These are phyloP conservation scores for Syzygium aromaticum DNA, from an alignment of 345 rosid species.

Conservation along the genomic window DNA sequence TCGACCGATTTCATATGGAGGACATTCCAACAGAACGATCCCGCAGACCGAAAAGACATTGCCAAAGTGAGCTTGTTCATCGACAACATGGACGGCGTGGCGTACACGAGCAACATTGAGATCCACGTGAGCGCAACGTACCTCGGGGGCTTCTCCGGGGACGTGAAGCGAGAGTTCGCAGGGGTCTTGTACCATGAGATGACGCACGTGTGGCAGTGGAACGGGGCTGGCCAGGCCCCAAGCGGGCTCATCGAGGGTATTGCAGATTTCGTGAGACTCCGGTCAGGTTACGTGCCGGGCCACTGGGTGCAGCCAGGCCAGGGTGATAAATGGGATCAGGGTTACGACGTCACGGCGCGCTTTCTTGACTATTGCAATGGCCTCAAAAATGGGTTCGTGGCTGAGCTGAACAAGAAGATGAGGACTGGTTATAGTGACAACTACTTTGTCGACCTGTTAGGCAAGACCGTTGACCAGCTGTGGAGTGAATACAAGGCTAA, in stretches of 20 bases:
- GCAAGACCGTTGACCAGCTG: slow-evolving; percentile 49
- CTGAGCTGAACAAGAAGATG: slow-evolving; percentile 63
- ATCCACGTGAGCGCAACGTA: slow-evolving; percentile 27
- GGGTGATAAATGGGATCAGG: slow-evolving; percentile 66
- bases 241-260: slow-evolving; percentile 56
- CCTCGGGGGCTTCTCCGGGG: slow-evolving; percentile 19
- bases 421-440: slow-evolving; percentile 29
- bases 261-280: slow-evolving; percentile 62
- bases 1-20: slow-evolving; percentile 29
- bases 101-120: slow-evolving; percentile 12
- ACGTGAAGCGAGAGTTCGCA: slow-evolving; percentile 30
- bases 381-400: slow-evolving; percentile 53
- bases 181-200: slow-evolving; percentile 69
- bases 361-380: slow-evolving; percentile 60
- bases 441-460: slow-evolving; percentile 47
- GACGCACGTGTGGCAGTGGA: slow-evolving; percentile 71
- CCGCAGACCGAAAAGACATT: slow-evolving; percentile 16
- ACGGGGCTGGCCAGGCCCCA: slow-evolving; percentile 36
- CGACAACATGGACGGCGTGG: slow-evolving; percentile 21
- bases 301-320: slow-evolving; percentile 60
- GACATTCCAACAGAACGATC: slow-evolving; percentile 18
- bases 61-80: slow-evolving; percentile 19
- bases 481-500: slow-evolving; percentile 73
- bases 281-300: slow-evolving; percentile 38
- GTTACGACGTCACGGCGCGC: slow-evolving; percentile 64